Percentiles rank a stretch among this genome's conserved stretches.
phyloP scores from a whole-genome alignment of 2,329 filamentous ascomycete species.

The Colletotrichum sojae region DNA sequence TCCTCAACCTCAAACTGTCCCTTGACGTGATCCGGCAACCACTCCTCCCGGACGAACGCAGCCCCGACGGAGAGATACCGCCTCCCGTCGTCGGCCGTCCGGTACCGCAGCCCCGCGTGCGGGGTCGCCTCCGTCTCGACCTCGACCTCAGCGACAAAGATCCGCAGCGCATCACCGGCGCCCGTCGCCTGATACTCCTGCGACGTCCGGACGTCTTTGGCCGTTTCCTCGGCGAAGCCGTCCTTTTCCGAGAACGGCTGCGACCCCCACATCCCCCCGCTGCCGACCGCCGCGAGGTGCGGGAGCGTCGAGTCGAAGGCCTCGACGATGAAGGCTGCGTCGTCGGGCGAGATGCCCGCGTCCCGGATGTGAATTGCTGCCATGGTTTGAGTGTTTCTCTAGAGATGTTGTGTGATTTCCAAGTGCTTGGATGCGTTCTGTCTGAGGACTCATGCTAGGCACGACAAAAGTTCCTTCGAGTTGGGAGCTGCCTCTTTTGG shows the following conservation, averaged over 20 bases:
- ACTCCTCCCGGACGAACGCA: constrained; percentile 25
- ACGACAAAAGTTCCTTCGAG: neutral
- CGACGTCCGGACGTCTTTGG: constrained; percentile 44
- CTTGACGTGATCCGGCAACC: constrained; percentile 38
- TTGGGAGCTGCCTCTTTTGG: neutral
- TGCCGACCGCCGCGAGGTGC: constrained; percentile 47
- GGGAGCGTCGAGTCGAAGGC: constrained; percentile 50
- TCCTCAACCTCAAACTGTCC: constrained; percentile 5
- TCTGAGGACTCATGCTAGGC: neutral
- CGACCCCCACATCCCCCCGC: constrained; percentile 48
- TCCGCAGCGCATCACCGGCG: constrained; percentile 44
- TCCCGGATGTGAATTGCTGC: constrained; percentile 44
- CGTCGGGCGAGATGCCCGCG: constrained; percentile 42
- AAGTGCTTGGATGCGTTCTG: neutral
- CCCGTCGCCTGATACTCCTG: constrained; percentile 44
- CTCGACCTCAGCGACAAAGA: constrained; percentile 48
- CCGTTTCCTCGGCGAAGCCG: constrained; percentile 43
- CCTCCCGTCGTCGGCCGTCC: constrained; percentile 10
- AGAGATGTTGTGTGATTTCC: neutral
- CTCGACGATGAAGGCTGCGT: constrained; percentile 48
- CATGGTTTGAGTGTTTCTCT: neutral
- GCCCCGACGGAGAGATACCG: constrained; percentile 26
- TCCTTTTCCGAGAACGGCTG: constrained; percentile 45
- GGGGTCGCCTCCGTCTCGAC: constrained; percentile 24
- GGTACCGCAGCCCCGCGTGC: constrained; percentile 12